Conservation (phyloP, 345 rosid genomes). For the Pugionium cornutum region DNA sequence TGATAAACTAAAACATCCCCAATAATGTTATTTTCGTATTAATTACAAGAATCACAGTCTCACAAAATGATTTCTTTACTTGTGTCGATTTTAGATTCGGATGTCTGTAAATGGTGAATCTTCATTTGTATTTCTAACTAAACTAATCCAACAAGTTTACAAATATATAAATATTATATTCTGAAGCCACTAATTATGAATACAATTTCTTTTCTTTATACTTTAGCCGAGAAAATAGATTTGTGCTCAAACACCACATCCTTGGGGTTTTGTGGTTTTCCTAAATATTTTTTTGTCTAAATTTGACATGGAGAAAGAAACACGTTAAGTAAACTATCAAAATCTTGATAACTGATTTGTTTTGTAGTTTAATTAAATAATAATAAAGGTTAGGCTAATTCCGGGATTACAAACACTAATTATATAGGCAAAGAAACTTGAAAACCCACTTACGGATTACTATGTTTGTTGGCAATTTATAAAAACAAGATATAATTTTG, state of each 20-base stretch:
- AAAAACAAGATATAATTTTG: too few species aligned
- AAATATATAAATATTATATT: too few species aligned
- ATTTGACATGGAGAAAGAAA: constrained; percentile 13
- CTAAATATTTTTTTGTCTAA: not conserved
- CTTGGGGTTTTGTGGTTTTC: not conserved
- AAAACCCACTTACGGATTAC: too few species aligned
- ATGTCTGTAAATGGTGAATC: not conserved
- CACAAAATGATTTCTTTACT: too few species aligned
- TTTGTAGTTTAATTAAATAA: not conserved
- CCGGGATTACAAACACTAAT: constrained; percentile 3
- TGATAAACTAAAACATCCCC: not conserved
- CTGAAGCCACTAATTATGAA: too few species aligned
- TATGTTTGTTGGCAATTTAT: too few species aligned
- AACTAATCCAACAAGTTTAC: too few species aligned
- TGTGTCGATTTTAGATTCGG: not conserved
- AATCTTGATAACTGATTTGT: constrained; percentile 23
- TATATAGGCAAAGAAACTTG: not conserved
- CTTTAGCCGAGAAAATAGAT: too few species aligned
- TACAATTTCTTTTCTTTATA: too few species aligned
- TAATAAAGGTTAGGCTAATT: constrained; percentile 7
- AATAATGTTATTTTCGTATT: not conserved
- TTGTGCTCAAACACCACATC: too few species aligned
- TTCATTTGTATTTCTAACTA: too few species aligned
- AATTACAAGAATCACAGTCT: too few species aligned
- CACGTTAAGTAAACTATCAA: constrained; percentile 24